Conservation (phyloP, 306 rosid genomes). For the Senna siamea region DNA sequence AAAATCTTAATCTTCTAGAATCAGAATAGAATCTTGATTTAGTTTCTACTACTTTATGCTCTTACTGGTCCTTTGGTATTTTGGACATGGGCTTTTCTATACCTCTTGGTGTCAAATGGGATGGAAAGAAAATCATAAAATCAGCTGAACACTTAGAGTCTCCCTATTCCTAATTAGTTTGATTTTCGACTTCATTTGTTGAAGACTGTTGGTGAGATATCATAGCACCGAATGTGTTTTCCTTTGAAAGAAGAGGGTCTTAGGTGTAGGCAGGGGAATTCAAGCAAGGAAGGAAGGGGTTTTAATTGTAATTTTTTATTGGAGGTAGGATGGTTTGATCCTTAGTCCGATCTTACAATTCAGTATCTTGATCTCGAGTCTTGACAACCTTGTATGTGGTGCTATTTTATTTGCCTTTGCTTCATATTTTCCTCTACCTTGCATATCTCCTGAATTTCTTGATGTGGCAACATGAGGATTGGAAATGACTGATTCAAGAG, state of each 20-base stretch:
- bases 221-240: not conserved
- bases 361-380: not conserved
- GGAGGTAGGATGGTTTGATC: not conserved
- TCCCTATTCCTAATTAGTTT: not conserved
- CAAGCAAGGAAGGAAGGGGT: not conserved
- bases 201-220: not conserved
- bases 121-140: not conserved
- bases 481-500: not conserved
- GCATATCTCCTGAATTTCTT: conserved; percentile 14
- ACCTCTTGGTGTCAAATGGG: not conserved
- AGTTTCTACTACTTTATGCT: not conserved
- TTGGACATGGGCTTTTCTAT: not conserved
- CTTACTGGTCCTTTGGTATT: not conserved
- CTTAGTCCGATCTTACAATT: not conserved
- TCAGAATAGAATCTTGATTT: not conserved
- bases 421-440: conserved; percentile 19
- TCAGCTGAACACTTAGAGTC: not conserved
- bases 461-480: not conserved
- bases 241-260: not conserved
- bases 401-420: conserved; percentile 6
- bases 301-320: not conserved
- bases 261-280: not conserved
- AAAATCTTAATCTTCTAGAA: not conserved
- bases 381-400: not conserved
- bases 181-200: not conserved